Percentiles rank a stretch among this genome's conserved stretches.
Evolutionary conservation across 75 land plant genomes (phyloP).

Genomic region (Pseudotsuga menziesii): DNA sequence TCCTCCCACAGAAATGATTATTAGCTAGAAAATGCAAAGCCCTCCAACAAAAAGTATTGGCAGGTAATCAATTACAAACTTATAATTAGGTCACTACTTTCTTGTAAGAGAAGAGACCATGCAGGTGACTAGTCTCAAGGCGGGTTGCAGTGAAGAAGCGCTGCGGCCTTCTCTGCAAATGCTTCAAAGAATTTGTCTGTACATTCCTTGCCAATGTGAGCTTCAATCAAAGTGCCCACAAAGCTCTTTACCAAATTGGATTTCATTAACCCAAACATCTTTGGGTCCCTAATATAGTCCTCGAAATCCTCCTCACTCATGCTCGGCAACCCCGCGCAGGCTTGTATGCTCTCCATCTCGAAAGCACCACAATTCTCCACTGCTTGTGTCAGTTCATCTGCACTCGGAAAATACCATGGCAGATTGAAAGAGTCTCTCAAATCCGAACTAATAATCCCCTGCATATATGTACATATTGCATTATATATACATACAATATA

Average conservation of each 20-base stretch:
- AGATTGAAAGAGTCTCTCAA: conserved; percentile 10
- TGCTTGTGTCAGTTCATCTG: conserved; percentile 2
- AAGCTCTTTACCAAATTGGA: neutral
- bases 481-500: no score
- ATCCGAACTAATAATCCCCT: neutral
- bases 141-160: neutral
- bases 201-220: conserved; percentile 12
- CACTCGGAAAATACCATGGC: conserved; percentile 10
- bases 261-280: neutral
- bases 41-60: no score
- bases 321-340: neutral
- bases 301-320: conserved; percentile 7
- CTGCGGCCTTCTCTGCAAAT: neutral
- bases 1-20: no score
- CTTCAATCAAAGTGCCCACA: conserved; percentile 1
- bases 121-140: conserved; percentile 5
- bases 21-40: no score
- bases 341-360: conserved; percentile 3
- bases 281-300: neutral
- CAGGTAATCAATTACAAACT: no score
- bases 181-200: neutral
- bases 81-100: no score
- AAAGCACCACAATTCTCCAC: neutral
- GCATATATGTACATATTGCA: neutral
- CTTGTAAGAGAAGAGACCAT: neutral